Percentiles rank a stretch among this genome's conserved stretches.
These are phyloP conservation scores for Dothidotthia symphoricarpi DNA, from an alignment of 2,329 filamentous ascomycete species.

Conservation along the genomic window DNA sequence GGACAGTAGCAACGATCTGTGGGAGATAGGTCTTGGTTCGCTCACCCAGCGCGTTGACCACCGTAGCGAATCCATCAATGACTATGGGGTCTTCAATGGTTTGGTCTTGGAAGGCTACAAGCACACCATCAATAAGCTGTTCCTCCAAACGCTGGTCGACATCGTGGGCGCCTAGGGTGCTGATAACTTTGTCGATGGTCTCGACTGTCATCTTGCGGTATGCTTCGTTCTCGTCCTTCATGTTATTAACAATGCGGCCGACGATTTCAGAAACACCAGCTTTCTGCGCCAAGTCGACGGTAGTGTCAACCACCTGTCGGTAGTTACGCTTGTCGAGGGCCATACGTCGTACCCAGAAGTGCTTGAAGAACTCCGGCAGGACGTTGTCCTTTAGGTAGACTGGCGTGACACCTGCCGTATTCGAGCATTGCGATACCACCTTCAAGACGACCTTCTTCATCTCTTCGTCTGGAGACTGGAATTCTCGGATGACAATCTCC, in stretches of 20 bases:
- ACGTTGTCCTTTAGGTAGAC: slow-evolving; percentile 95
- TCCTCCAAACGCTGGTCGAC: slow-evolving; percentile 92
- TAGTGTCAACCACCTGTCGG: slow-evolving; percentile 95
- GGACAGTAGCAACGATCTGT: slow-evolving; percentile 93
- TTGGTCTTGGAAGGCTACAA: slow-evolving; percentile 97
- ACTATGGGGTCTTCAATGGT: slow-evolving; percentile 94
- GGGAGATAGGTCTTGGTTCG: slow-evolving; percentile 95
- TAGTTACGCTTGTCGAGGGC: slow-evolving; percentile 97
- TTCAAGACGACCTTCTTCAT: slow-evolving; percentile 99
- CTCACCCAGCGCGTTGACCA: slow-evolving; percentile 90
- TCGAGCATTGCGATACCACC: slow-evolving; percentile 92
- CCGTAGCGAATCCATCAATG: slow-evolving; percentile 95
- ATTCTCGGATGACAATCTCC: slow-evolving; percentile 95
- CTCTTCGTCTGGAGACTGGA: slow-evolving; percentile 94
- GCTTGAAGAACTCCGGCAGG: slow-evolving; percentile 95
- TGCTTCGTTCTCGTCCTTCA: slow-evolving; percentile 96
- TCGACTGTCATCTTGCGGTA: slow-evolving; percentile 99
- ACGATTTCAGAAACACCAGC: slow-evolving; percentile 96
- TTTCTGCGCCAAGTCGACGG: slow-evolving; percentile 94
- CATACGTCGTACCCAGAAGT: slow-evolving; percentile 97
- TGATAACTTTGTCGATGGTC: slow-evolving; percentile 94
- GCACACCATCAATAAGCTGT: slow-evolving; percentile 88
- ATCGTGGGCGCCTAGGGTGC: slow-evolving; percentile 87
- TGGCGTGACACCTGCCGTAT: slow-evolving; percentile 90
- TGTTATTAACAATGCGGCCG: slow-evolving; percentile 86